These are phyloP conservation scores for Dissophora globulifera DNA, from an alignment of 192 early-diverging fungal species.

Conservation along the genomic window DNA sequence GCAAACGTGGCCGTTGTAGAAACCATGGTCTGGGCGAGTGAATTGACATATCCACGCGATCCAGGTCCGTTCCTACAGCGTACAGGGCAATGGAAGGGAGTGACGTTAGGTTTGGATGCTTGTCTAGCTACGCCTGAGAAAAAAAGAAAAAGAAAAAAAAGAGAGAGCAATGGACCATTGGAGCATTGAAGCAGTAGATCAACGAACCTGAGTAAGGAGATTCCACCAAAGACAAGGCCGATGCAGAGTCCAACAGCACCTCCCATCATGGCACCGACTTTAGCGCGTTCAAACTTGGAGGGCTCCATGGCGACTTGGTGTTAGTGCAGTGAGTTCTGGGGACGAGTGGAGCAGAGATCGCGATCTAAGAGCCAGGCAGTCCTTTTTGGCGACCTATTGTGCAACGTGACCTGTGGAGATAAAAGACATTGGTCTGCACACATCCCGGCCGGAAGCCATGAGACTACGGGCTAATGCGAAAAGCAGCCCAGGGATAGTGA, in stretches of 20 bases:
- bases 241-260: constrained; percentile 71
- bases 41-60: constrained; percentile 73
- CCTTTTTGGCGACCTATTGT: no score
- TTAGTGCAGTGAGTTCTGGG: background rate
- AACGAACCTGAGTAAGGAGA: constrained; percentile 60
- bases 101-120: background rate
- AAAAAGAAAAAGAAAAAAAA: constrained; percentile 6
- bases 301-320: constrained; percentile 56
- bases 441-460: no score
- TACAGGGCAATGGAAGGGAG: no score
- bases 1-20: constrained; percentile 84
- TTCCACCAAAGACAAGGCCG: constrained; percentile 67
- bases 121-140: no score
- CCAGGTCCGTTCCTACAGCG: constrained; percentile 77
- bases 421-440: no score
- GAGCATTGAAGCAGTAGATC: no score
- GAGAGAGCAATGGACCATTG: no score
- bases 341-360: background rate
- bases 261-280: constrained; percentile 73
- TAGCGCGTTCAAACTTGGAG: constrained; percentile 65
- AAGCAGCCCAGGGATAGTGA: no score
- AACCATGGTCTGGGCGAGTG: constrained; percentile 78
- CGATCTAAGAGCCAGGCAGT: no score
- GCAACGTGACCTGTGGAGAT: no score
- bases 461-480: no score